These are phyloP conservation scores for Staphylotrichum tortipilum DNA, from an alignment of 495 filamentous ascomycete species.

Conservation along the genomic window DNA sequence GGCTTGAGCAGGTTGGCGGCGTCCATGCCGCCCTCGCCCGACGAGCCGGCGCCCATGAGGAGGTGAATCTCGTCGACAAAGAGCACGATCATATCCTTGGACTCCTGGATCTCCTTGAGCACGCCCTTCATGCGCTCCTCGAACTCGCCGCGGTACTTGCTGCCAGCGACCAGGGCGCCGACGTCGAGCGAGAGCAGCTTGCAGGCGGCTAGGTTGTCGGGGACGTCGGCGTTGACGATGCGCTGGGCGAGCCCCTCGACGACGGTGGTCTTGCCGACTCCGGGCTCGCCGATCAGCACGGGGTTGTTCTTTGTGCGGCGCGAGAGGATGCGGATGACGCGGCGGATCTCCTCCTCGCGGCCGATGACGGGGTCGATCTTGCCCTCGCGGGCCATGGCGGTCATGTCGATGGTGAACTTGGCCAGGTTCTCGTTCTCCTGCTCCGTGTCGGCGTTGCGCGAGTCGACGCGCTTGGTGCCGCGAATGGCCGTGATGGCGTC, in stretches of 20 bases:
- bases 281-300: slow-evolving; percentile 86
- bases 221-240: slow-evolving; percentile 92
- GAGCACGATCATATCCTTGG: slow-evolving; percentile 93
- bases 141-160: slow-evolving; percentile 96
- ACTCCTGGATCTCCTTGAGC: slow-evolving; percentile 90
- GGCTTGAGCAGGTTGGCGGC: slow-evolving; percentile 96
- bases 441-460: slow-evolving; percentile 86
- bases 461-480: slow-evolving; percentile 85
- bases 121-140: slow-evolving; percentile 99
- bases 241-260: slow-evolving; percentile 93
- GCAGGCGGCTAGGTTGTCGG: slow-evolving; percentile 90
- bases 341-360: slow-evolving; percentile 89
- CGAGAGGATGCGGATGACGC: slow-evolving; percentile 87
- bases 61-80: slow-evolving; percentile 99
- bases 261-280: slow-evolving; percentile 97
- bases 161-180: slow-evolving; percentile 87
- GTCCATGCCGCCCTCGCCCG: slow-evolving; percentile 96
- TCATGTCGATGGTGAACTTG: slow-evolving; percentile 98
- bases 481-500: slow-evolving; percentile 81
- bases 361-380: slow-evolving; percentile 98
- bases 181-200: slow-evolving; percentile 91
- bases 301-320: slow-evolving; percentile 98
- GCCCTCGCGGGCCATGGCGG: slow-evolving; percentile 81
- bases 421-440: slow-evolving; percentile 86
- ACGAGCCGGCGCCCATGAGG: slow-evolving; percentile 90